These are phyloP conservation scores for Lanzia echinophila DNA, from an alignment of 2,329 filamentous ascomycete genomes.

Conservation along the genomic window DNA sequence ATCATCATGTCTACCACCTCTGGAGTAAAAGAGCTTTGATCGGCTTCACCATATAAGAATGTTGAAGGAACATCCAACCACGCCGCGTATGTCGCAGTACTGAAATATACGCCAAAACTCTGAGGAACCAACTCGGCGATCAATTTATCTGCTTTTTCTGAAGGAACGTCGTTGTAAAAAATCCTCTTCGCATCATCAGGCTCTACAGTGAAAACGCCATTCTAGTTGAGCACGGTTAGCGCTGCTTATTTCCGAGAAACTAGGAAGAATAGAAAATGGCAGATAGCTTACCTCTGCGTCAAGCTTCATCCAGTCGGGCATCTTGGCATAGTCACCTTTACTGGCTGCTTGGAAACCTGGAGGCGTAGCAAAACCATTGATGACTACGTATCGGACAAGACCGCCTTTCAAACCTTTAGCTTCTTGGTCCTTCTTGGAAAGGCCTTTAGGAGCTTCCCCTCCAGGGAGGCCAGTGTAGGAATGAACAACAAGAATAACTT, in stretches of 20 bases:
- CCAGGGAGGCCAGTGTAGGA: background rate
- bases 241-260: no score
- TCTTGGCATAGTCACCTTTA: constrained; percentile 26
- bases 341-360: constrained; percentile 6
- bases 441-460: constrained; percentile 2
- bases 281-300: constrained; percentile 22
- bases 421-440: background rate
- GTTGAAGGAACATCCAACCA: constrained; percentile 14
- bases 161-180: constrained; percentile 38
- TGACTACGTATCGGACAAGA: constrained; percentile 32
- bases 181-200: constrained; percentile 31
- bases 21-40: constrained; percentile 3
- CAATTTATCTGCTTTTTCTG: constrained; percentile 32
- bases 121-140: constrained; percentile 33
- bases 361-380: constrained; percentile 31
- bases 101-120: constrained; percentile 27
- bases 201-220: constrained; percentile 27
- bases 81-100: constrained; percentile 14
- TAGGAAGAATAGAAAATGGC: no score
- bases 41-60: constrained; percentile 2
- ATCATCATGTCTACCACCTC: constrained; percentile 7
- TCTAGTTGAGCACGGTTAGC: constrained; percentile 32
- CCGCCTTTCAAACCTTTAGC: constrained; percentile 33
- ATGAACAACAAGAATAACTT: constrained; percentile 3
- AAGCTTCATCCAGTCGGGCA: constrained; percentile 27